phyloP scores from a whole-genome alignment of 2,329 filamentous ascomycete genomes.

The Coniochaeta pulveracea region DNA sequence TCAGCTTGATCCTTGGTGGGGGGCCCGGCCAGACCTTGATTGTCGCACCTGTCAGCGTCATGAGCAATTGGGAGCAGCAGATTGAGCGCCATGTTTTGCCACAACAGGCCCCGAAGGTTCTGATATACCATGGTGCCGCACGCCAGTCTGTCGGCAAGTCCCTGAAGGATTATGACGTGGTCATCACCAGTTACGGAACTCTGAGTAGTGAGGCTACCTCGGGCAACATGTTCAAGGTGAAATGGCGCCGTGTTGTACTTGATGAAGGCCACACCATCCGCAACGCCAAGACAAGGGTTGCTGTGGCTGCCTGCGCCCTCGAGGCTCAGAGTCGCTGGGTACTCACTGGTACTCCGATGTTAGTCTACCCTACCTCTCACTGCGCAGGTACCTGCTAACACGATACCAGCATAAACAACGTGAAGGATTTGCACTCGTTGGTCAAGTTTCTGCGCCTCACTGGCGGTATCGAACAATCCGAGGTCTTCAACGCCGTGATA shows the following conservation, averaged over 20 bases:
- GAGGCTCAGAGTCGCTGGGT: conserved; percentile 67
- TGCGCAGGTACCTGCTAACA: conserved; percentile 14
- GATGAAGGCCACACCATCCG: conserved; percentile 79
- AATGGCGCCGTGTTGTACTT: conserved; percentile 70
- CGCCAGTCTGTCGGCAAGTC: conserved; percentile 42
- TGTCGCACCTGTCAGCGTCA: conserved; percentile 70
- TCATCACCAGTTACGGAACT: conserved; percentile 78
- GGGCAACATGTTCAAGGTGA: conserved; percentile 32
- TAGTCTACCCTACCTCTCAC: conserved; percentile 13
- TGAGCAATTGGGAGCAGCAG: conserved; percentile 84
- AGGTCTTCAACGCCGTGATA: conserved; percentile 63
- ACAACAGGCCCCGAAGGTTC: conserved; percentile 51
- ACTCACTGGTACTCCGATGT: conserved; percentile 70
- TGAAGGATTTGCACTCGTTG: conserved; percentile 72
- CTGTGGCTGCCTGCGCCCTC: conserved; percentile 56
- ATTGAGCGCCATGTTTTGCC: conserved; percentile 59
- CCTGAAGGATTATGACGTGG: conserved; percentile 58
- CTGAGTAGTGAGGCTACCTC: conserved; percentile 49
- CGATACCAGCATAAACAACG: conserved; percentile 51
- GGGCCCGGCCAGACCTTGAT: conserved; percentile 59
- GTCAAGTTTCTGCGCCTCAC: conserved; percentile 66
- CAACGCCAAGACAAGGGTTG: conserved; percentile 62
- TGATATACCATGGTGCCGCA: conserved; percentile 62
- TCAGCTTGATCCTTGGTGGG: conserved; percentile 60
- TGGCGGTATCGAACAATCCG: conserved; percentile 61